Evolutionary conservation across 306 rosid species (phyloP).

Genomic region (Delonix regia): DNA sequence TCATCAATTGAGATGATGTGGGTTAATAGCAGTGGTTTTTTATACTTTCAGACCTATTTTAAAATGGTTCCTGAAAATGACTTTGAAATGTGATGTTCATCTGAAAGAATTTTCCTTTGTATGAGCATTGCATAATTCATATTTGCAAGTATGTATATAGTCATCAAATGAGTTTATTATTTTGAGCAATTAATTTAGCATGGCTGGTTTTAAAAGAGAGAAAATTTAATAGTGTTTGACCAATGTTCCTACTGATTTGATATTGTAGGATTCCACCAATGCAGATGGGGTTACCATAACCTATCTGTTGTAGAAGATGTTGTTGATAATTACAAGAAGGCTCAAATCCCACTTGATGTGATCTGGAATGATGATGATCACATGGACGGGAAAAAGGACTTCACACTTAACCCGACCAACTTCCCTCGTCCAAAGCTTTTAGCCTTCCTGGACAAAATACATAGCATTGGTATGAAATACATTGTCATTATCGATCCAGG

Average conservation of each 20-base stretch:
- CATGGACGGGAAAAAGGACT: conserved; percentile 89
- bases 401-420: conserved; percentile 69
- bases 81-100: not conserved
- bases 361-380: conserved; percentile 98
- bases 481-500: conserved; percentile 92
- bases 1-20: conserved; percentile 2
- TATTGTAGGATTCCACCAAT: conserved; percentile 88
- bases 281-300: conserved; percentile 99
- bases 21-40: not conserved
- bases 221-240: not conserved
- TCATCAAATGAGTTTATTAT: not conserved
- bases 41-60: conserved; percentile 14
- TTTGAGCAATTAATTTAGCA: not conserved
- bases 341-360: conserved; percentile 92
- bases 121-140: conserved; percentile 2
- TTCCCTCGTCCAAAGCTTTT: conserved; percentile 84
- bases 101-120: not conserved
- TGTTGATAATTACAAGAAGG: conserved; percentile 81
- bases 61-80: not conserved
- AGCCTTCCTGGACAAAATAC: conserved; percentile 82
- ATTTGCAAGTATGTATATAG: not conserved
- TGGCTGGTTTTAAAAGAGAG: not conserved
- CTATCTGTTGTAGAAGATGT: conserved; percentile 94
- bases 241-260: conserved; percentile 32
- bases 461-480: conserved; percentile 86